These are phyloP conservation scores for Flaveria brownii DNA, from an alignment of 129 eudicot genomes.

Conservation along the genomic window DNA sequence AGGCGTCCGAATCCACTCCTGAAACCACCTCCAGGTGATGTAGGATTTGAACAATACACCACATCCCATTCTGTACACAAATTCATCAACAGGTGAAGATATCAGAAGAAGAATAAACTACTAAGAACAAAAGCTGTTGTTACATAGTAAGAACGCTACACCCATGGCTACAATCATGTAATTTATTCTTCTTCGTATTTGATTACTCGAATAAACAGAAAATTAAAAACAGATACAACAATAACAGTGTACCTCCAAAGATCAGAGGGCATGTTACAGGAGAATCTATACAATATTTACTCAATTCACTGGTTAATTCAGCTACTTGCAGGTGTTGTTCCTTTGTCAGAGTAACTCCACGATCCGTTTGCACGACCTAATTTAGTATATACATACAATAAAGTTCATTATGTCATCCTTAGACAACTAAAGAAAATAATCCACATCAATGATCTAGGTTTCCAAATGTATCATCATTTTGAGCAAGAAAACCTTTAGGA, in stretches of 20 bases:
- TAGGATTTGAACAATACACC: slow-evolving; percentile 85
- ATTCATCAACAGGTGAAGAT: neutral
- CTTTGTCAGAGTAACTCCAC: slow-evolving; percentile 71
- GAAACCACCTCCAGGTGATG: slow-evolving; percentile 96
- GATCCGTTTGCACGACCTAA: slow-evolving; percentile 80
- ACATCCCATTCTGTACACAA: slow-evolving; percentile 84
- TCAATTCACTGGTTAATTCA: slow-evolving; percentile 62
- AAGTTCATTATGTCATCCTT: slow-evolving; percentile 24
- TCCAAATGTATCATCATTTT: neutral
- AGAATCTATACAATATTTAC: slow-evolving; percentile 68
- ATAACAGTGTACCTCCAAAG: slow-evolving; percentile 70
- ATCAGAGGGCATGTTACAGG: slow-evolving; percentile 90
- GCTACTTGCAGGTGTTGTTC: slow-evolving; percentile 81
- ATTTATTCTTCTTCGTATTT: neutral
- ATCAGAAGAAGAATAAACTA: slow-evolving; percentile 4
- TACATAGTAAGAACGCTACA: neutral
- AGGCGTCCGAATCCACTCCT: slow-evolving; percentile 90
- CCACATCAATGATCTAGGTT: slow-evolving; percentile 8
- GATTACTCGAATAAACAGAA: neutral
- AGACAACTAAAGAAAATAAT: neutral
- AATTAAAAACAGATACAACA: neutral
- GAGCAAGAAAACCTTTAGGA: neutral
- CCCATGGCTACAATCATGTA: neutral
- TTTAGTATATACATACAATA: slow-evolving; percentile 31
- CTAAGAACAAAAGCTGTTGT: neutral